Conservation (phyloP, 2,329 filamentous ascomycete species). For the Fusarium guadeloupense region DNA sequence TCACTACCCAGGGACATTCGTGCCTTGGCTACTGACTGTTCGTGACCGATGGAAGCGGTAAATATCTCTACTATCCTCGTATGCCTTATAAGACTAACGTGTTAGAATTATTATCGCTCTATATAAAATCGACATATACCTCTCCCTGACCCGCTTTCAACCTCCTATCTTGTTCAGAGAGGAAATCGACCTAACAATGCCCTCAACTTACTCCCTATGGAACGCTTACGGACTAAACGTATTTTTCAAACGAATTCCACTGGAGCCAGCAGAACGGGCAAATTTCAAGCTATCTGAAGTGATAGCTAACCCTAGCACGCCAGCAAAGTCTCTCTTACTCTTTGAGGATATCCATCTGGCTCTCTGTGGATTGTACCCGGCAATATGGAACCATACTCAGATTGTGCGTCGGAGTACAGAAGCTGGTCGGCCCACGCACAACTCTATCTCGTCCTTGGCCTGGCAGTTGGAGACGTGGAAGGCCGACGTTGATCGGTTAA, state of each 20-base stretch:
- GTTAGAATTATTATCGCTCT: conserved; percentile 47
- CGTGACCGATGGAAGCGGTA: conserved; percentile 51
- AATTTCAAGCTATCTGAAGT: conserved; percentile 46
- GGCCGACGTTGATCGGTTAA: conserved; percentile 37
- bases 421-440: background rate
- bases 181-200: conserved; percentile 50
- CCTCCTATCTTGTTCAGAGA: conserved; percentile 47
- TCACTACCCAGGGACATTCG: conserved; percentile 50
- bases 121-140: conserved; percentile 52
- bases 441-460: conserved; percentile 30
- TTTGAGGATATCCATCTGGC: conserved; percentile 50
- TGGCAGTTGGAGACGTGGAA: conserved; percentile 44
- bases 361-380: conserved; percentile 43
- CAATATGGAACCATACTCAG: conserved; percentile 47
- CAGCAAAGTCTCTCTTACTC: conserved; percentile 41
- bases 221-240: conserved; percentile 51
- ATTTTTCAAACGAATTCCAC: conserved; percentile 47
- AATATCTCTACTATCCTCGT: rapidly evolving
- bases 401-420: conserved; percentile 37
- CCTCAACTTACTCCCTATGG: conserved; percentile 48
- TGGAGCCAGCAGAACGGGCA: conserved; percentile 47
- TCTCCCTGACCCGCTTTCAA: conserved; percentile 47
- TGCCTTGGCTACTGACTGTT: conserved; percentile 47
- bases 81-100: background rate
- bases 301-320: conserved; percentile 40